Conservation (phyloP, 73 alveolate genomes). For the Paramecium bursaria region DNA sequence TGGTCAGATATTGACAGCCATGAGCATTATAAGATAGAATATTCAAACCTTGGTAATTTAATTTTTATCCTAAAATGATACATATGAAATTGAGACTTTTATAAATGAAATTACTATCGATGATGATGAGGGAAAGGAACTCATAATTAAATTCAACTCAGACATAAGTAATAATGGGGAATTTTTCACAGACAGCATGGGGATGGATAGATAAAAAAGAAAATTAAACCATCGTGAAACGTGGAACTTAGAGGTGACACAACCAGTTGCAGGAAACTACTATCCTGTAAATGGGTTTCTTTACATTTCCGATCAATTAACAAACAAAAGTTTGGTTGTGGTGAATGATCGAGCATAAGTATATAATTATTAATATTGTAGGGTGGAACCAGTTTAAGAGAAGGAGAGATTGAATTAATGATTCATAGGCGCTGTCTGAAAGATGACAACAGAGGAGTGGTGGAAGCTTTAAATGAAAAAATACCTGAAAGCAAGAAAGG, state of each 20-base stretch:
- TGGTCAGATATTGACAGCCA: neutral
- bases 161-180: constrained; percentile 67
- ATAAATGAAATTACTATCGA: constrained; percentile 61
- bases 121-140: constrained; percentile 74
- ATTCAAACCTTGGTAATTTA: neutral
- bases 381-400: constrained; percentile 85
- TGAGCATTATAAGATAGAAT: constrained; percentile 4
- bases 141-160: constrained; percentile 61
- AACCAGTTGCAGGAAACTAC: constrained; percentile 89
- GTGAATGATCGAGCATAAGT: constrained; percentile 88
- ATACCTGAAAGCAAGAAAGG: constrained; percentile 66
- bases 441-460: constrained; percentile 90
- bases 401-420: constrained; percentile 87
- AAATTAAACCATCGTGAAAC: constrained; percentile 81
- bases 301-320: constrained; percentile 75
- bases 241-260: constrained; percentile 73
- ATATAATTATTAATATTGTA: too few relatives aligned
- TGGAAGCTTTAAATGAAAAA: constrained; percentile 85
- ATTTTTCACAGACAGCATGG: constrained; percentile 89
- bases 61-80: neutral
- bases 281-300: constrained; percentile 92
- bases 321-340: constrained; percentile 69
- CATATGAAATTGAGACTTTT: constrained; percentile 72
- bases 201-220: constrained; percentile 82
- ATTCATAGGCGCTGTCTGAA: constrained; percentile 81